A percentile compares a stretch with the other conserved stretches of the same genome.
phyloP scores from a whole-genome alignment of 306 rosid species.

The Acacia confusa region DNA sequence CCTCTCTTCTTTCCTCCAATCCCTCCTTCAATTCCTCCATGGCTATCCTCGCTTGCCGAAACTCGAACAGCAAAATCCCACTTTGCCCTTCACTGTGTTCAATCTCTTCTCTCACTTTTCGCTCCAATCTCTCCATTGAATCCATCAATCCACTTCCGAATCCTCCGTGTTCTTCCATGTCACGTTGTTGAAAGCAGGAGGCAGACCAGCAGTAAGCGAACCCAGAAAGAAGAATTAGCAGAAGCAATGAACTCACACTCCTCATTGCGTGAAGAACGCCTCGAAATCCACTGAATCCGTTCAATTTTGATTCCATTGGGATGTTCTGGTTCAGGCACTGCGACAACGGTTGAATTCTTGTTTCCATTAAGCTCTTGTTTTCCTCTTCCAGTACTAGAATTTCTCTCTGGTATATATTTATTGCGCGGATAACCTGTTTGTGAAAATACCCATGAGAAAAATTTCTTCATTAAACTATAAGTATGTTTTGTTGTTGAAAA shows the following conservation, averaged over 20 bases:
- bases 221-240: conserved; percentile 56
- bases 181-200: conserved; percentile 28
- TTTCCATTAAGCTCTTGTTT: conserved; percentile 50
- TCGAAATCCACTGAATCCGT: conserved; percentile 64
- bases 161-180: conserved; percentile 33
- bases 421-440: conserved; percentile 52
- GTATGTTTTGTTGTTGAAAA: neutral
- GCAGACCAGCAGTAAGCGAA: conserved; percentile 56
- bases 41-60: conserved; percentile 46
- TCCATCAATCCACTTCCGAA: conserved; percentile 49
- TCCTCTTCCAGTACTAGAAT: conserved; percentile 55
- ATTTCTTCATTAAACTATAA: neutral
- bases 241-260: conserved; percentile 56
- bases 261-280: conserved; percentile 69
- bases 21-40: conserved; percentile 52
- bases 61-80: conserved; percentile 61
- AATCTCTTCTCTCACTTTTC: conserved; percentile 51
- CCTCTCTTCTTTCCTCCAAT: conserved; percentile 43
- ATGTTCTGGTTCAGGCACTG: conserved; percentile 35
- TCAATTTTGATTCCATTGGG: conserved; percentile 48
- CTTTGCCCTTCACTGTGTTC: conserved; percentile 43
- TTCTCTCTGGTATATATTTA: conserved; percentile 52
- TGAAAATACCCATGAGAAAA: neutral
- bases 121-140: conserved; percentile 47
- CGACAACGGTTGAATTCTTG: conserved; percentile 55